Evolutionary conservation across 2,329 filamentous ascomycete species (phyloP).

Genomic region (Colletotrichum siamense): DNA sequence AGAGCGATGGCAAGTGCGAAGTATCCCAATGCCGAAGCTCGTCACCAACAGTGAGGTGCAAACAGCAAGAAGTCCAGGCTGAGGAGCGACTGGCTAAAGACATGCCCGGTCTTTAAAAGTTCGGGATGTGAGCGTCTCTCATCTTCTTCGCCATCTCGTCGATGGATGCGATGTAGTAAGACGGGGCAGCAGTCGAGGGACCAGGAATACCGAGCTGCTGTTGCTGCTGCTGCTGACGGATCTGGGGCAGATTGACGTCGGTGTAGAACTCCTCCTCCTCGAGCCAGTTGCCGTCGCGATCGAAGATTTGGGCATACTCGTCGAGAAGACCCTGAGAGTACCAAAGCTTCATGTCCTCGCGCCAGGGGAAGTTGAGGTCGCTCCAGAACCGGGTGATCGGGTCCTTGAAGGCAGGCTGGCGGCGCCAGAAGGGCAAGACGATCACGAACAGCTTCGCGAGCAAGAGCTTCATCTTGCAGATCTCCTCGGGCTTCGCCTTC

Average conservation of each 20-base stretch:
- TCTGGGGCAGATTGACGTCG: background rate
- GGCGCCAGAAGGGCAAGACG: conserved; percentile 11
- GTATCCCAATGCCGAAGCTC: background rate
- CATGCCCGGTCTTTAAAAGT: background rate
- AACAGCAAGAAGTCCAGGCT: background rate
- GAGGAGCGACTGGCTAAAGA: background rate
- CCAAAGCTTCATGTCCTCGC: conserved; percentile 7
- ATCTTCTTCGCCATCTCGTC: background rate
- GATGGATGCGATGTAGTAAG: background rate
- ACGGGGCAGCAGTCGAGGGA: background rate
- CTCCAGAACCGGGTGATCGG: background rate
- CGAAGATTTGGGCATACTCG: background rate
- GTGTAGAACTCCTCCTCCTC: background rate
- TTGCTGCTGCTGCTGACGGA: background rate
- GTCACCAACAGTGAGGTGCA: background rate
- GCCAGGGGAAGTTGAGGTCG: conserved; percentile 16
- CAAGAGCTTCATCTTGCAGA: conserved; percentile 7
- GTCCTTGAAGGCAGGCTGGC: background rate
- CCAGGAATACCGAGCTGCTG: background rate
- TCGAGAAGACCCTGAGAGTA: conserved; percentile 7
- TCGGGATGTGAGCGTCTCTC: background rate
- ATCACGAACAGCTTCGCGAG: conserved; percentile 3
- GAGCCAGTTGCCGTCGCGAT: background rate
- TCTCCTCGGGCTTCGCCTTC: background rate
- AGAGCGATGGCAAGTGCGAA: background rate